Base-by-base conservation (phyloP, 2,329 filamentous ascomycete species). In the Graphium sp. region DNA sequence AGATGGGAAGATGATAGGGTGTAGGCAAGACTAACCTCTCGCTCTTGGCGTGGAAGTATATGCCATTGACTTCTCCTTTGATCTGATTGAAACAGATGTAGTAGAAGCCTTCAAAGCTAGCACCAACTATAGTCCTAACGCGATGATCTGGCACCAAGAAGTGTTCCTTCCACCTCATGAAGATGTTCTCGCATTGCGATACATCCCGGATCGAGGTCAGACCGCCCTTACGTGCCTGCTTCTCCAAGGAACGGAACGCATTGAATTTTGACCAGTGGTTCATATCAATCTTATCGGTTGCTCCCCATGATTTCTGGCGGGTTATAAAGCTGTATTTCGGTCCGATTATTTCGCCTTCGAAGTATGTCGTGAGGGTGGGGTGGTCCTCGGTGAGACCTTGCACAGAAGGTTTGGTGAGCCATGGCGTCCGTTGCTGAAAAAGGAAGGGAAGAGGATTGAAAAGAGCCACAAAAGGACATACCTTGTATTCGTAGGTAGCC, bases 111-210 rank as follows among this genome's bases (percentile, higher is more conserved):
- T 98, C 89, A 35, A 95, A 98, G 45, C 87, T 95, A 6, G 89
- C 89, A 12, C 89, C 89, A 19, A 74, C 80, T 35, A 98, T 93
- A 8, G 81, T 91, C 35, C 77, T 70, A 13, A 95, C 84, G 11
- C 81, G 71, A 49, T 98, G 89, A 44, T 98, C 85, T 2, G 89
- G 89, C 1, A 98, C 89, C 1, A 98, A 60, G 44, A 98, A 98
- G 43, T 92, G 84, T 47, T 98, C 89, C 53, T 98, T 98, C 89
- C 89, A 98, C 35, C 89, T 74, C 89, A 98, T 98, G 46, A 94
- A 98, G 18, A 98, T 75, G 48, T 91, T 75, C 41, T 94, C 85
- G 37, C 74, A 66, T 46, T 91, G 79, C 26, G 72, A 68, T 40
- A 77, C 70, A 41, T 91, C 77, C 58, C 74, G 57, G 58, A 73